Percentiles rank a stretch among this genome's conserved stretches.
Evolutionary conservation across 2,329 filamentous ascomycete genomes (phyloP).

Genomic region (Aureobasidium namibiae): DNA sequence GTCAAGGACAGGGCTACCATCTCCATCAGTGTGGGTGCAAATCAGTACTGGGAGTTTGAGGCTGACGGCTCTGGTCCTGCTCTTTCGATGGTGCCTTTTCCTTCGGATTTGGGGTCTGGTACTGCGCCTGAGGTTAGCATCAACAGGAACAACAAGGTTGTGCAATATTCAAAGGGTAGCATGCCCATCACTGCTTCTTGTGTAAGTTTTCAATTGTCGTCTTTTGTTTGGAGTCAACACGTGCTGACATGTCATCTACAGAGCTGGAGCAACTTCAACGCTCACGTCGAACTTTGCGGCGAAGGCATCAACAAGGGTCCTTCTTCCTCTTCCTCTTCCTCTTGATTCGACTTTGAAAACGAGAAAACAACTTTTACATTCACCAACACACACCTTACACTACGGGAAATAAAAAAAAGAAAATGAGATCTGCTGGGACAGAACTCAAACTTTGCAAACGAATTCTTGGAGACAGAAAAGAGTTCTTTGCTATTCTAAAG

Average conservation of each 20-base stretch:
- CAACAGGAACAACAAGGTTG: constrained; percentile 22
- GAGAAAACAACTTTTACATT: not conserved
- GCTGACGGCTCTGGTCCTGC: constrained; percentile 23
- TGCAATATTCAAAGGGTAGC: constrained; percentile 21
- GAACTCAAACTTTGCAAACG: not conserved
- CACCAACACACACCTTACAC: not conserved
- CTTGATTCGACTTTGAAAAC: not conserved
- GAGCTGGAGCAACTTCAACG: constrained; percentile 29
- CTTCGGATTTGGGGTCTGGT: constrained; percentile 21
- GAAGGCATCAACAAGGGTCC: constrained; percentile 17
- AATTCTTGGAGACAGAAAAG: not conserved
- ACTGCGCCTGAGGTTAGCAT: constrained; percentile 26
- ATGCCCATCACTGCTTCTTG: constrained; percentile 23
- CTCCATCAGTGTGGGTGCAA: constrained; percentile 27
- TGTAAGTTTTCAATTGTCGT: not conserved
- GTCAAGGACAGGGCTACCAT: constrained; percentile 25
- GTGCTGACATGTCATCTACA: not conserved
- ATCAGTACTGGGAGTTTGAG: constrained; percentile 27
- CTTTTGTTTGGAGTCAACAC: no score
- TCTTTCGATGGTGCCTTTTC: constrained; percentile 27
- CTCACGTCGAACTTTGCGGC: constrained; percentile 28
- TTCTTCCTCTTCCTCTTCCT: not conserved
- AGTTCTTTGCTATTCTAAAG: not conserved
- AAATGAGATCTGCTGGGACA: not conserved
- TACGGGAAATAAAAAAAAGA: not conserved